Evolutionary conservation across 1,284 basidiomycete genomes (phyloP), one percentile per base, ranked within the genome.

Genomic region (Fistulina hepatica): DNA sequence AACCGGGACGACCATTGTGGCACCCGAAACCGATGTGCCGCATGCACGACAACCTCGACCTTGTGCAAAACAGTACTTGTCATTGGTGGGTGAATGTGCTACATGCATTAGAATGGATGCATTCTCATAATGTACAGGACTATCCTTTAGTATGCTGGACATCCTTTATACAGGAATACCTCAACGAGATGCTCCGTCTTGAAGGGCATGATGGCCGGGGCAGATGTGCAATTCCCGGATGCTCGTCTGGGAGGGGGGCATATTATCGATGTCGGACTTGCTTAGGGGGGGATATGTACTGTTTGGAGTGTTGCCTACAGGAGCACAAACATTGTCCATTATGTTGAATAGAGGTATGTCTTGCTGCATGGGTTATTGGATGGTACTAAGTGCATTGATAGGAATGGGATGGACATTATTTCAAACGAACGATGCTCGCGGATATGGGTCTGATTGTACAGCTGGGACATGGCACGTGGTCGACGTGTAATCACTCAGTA

Each of bases 401-500:
- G 44, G 33, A 38, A 25, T 45, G 43, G 45, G 43, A 40, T 20
- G 39, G 44, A 10, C 1, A 12, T 3, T 48, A 35, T 13, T 47
- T 45, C 36, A 13, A 20, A 16, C 15, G 33, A 5, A 11, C 12
- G 12, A 32, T 43, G 2, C 37, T 49, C 1, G 8, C 6, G 0
- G 16, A n/a, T 3, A 11, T 46, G 2, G 48, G 48, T 8, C 35
- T 45, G 2, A 21, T 38, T 4, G 41, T 48, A 8, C 44, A 48
- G 33, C 44, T 49, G 2, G 46, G 46, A 5, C 45, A 50, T 21
- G 37, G 34, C 3, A 33, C 24, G 24, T 9, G 39, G 1, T 26
- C 41, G 7, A 31, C 27, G 2, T 44, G 39, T 22, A 1, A n/a
- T 1, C 26, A 22, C 15, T 36, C 43, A 3, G 39, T 34, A 9